A percentile compares a stretch with the other conserved stretches of the same genome.
These are phyloP conservation scores for Cryptococcus sp. DNA, from an alignment of 1,284 basidiomycete species.

Conservation along the genomic window DNA sequence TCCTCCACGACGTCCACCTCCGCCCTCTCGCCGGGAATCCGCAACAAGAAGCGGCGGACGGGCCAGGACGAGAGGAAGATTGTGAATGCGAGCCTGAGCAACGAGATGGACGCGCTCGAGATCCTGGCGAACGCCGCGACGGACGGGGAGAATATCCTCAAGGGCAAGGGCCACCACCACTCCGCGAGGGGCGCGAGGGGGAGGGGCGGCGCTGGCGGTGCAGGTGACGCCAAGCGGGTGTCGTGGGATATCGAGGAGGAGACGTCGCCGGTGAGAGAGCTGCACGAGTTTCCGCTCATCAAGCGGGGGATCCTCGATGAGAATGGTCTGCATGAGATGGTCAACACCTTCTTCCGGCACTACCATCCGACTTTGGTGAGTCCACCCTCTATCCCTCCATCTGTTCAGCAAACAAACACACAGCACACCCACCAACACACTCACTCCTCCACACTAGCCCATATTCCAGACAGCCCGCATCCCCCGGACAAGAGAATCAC, in stretches of 20 bases:
- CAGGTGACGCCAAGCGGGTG: slow-evolving; percentile 11
- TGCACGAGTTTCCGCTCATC: slow-evolving; percentile 42
- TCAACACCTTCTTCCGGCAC: slow-evolving; percentile 43
- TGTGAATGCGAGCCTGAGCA: slow-evolving; percentile 48
- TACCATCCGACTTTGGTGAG: slow-evolving; percentile 48
- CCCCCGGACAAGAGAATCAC: slow-evolving; percentile 40
- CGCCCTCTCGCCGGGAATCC: slow-evolving; percentile 19
- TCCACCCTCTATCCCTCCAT: neutral
- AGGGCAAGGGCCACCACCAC: slow-evolving; percentile 8
- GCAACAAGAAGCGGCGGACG: slow-evolving; percentile 19
- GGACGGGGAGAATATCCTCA: slow-evolving; percentile 24
- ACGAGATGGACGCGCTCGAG: slow-evolving; percentile 50
- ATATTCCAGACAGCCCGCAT: slow-evolving; percentile 48
- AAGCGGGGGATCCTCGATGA: slow-evolving; percentile 39
- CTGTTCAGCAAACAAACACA: neutral
- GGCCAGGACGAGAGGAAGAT: slow-evolving; percentile 33
- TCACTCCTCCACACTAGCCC: slow-evolving; percentile 27
- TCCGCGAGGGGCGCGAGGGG: slow-evolving; percentile 1
- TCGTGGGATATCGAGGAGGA: slow-evolving; percentile 19
- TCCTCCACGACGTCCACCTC: slow-evolving; percentile 21
- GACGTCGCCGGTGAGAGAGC: slow-evolving; percentile 9
- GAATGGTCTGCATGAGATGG: slow-evolving; percentile 34
- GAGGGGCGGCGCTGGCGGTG: too few relatives aligned
- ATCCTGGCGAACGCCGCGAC: slow-evolving; percentile 50
- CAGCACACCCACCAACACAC: too few relatives aligned